Evolutionary conservation across 1,284 basidiomycete genomes (phyloP), one percentile per base, ranked within the genome.

Genomic region (Fomitopsis pinicola): DNA sequence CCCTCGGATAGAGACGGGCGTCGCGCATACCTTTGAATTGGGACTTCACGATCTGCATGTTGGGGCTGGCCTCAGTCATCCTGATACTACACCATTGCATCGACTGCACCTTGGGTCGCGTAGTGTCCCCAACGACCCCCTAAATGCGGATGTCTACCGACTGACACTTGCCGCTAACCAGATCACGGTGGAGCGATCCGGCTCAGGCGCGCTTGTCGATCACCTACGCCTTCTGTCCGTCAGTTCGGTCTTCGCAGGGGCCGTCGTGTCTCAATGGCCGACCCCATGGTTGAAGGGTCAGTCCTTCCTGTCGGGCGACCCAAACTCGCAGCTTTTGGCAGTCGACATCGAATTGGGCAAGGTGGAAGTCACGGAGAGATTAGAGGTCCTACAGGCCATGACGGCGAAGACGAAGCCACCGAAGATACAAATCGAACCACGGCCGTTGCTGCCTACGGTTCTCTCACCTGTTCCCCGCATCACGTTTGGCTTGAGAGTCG

Each of bases 261-360:
- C 77, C 2, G 71, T 89, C 30, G 69, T 78, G 19, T 82, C 81
- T 3, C 82, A 87, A 68, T 90, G 87, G 86, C 84, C 86, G 9
- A 71, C 78, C 35, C 80, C 82, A 17, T 82, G 80, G 76, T 71
- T 86, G 30, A 72, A 74, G 36, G 73, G 80, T 4, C 76, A 81
- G 5, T 72, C 77, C n/a, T 82, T 83, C 68, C 72, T 87, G 55
- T 66, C 68, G n/a, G 83, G 81, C 36, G 86, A 89, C 67, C 81
- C 84, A 4, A 87, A 86, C 68, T 77, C 80, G 5, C 79, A 88
- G 9, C 76, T 86, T 14, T 58, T 89, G 22, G 81, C 81, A n/a
- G 68, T 85, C 22, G 77, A 80, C 30, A 59, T 82, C 35, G 76
- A 73, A n/a, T 59, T 89, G 3, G 76, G 76, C 9, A 74, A 75